Base-by-base conservation (phyloP, 164 flowering plant species). In the Stephania japonica region DNA sequence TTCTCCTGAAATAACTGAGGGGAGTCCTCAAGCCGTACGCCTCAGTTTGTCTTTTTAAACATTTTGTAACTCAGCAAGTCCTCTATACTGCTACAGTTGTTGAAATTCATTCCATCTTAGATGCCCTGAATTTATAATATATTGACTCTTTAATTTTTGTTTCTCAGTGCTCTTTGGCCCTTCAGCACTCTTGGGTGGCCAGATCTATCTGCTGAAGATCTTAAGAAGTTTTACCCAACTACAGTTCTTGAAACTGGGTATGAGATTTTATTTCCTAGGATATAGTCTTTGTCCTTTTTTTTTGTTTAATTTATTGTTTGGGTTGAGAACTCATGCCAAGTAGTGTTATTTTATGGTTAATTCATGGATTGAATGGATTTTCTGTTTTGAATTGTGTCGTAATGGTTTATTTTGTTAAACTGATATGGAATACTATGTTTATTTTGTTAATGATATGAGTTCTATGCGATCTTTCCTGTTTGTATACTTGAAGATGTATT, bases 181-280 rank as follows among this genome's bases (percentile, higher is more conserved):
- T 92, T 94, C 80, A 92, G 97, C 79, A 92, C 97, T 61, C 93
- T 94, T 82, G 99, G 97, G 43, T 94, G 99, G 99, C 99, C 99
- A 69, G 90, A 94, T 84, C 81, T 74, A 42, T 88, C 94, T 41
- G 76, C 87, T n/a, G 87, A 89, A 43, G 99, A 94, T 79, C 90
- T 87, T 69, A 83, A 78, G 77, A 82, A 27, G 56, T 92, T 91
- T 62, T 94, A 90, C 83, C 97, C 97, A 25, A 92, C 99, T 65
- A 85, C 97, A 70, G 81, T 92, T 81, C 91, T 94, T 75, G 99
- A 94, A 87, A 94, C 99, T 56, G 99, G 99, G 97, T 91, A 87
- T 69, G 81, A 65, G 4, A 2, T 65, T 38, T 72, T 41, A 26
- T 59, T 73, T 53, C 7, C 38, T 75, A n/a, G 68, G 41, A 42